Base-by-base conservation (phyloP, 2,329 filamentous ascomycete genomes). In the Capronia americana region DNA sequence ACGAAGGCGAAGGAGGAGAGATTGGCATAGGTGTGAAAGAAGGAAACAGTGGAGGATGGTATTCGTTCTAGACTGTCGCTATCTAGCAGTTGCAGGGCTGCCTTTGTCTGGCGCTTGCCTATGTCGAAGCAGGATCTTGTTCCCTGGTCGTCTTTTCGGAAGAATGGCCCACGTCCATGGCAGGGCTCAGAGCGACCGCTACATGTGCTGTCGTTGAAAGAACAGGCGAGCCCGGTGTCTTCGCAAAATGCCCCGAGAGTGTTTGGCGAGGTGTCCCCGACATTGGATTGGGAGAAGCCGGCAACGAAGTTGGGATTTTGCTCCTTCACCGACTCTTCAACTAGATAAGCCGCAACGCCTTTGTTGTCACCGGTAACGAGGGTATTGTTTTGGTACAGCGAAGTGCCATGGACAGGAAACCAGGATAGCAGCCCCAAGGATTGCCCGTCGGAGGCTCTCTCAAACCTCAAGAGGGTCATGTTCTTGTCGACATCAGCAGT, bases 351-450 rank as follows among this genome's bases (percentile, higher is more conserved):
- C 1, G 94, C 93, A 6, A 97, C 92, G 12, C 94, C 94, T 80
- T 98, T 98, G 81, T 98, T 98, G 77, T 98, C 94, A n/a, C 92
- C 94, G 2, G 93, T 89, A 58, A 95, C 87, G 14, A 97, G 84
- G 0, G 93, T 97, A 79, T 97, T 97, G 79, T 97, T 97, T 62
- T 91, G 90, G 26, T 93, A 87, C 78, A 97, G 87, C 0, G 92
- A 96, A 0, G 94, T 98, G 55, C 93, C 93, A 76, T 98, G 94
- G 0, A 93, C 91, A 2, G 94, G 88, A 76, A 94, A 97, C 92
- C 93, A 98, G 17, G 92, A 95, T 65, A 98, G 79, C 0, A 96
- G 82, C 12, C 92, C 93, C 50, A 92, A 87, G 64, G 89, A 90
- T 79, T 92, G 93, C 56, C 85, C 84, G 74, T 95, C 92, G 0